Conservation (phyloP, 2,329 filamentous ascomycete species). For the Akanthomyces lecanii region DNA sequence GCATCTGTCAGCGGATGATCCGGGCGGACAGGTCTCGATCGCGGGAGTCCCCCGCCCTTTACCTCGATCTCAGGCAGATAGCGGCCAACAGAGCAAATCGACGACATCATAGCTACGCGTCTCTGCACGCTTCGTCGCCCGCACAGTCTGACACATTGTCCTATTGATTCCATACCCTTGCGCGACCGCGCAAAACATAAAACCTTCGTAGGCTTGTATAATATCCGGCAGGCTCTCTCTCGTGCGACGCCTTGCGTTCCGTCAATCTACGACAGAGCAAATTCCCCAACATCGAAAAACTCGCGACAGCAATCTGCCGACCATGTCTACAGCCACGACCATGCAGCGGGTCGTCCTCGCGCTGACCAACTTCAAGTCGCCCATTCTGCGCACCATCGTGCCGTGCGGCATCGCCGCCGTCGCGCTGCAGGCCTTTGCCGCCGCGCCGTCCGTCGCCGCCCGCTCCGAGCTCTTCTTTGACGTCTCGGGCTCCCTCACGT, state of each 20-base stretch:
- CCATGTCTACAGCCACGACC: constrained; percentile 4
- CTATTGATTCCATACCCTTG: background rate
- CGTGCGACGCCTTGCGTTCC: background rate
- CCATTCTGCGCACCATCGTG: constrained; percentile 58
- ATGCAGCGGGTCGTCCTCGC: constrained; percentile 42
- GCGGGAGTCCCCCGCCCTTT: background rate
- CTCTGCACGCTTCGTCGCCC: background rate
- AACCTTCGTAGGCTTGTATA: no score
- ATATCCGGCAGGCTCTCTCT: no score
- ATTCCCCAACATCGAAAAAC: background rate
- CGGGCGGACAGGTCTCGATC: background rate
- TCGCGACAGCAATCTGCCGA: no score
- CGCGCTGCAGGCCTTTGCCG: constrained; percentile 58
- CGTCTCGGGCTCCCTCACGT: constrained; percentile 61
- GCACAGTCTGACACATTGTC: no score
- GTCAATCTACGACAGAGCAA: background rate
- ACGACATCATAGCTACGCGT: constrained; percentile 10
- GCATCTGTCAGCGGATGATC: background rate
- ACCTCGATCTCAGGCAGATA: background rate
- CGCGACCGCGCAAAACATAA: background rate
- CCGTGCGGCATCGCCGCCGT: constrained; percentile 60
- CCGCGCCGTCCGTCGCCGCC: constrained; percentile 55
- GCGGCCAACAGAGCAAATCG: background rate
- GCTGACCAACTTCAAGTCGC: constrained; percentile 56
- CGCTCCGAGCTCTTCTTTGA: constrained; percentile 67